Base-by-base conservation (phyloP, 371 early-diverging fungal species). In the Scutellospora calospora region DNA sequence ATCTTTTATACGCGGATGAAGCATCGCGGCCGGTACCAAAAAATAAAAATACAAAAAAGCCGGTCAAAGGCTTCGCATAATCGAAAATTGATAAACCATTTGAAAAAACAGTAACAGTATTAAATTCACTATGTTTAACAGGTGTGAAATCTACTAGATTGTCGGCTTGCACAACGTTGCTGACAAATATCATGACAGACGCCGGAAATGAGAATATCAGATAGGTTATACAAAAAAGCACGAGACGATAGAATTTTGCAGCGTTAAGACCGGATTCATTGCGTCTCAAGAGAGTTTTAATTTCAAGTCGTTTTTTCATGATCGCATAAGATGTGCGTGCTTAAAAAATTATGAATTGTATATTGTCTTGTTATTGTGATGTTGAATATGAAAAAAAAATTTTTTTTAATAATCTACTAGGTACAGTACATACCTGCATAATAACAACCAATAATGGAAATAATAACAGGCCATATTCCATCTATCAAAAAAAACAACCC, bases 11-110 rank as follows among this genome's bases (percentile, higher is more conserved):
- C 0, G 51, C 22, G 11, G 57, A 1, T 5, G 27, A 22, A 3
- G 79, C 79, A 55, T 79, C 79, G 4, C 35, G 69, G 6, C 79
- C 79, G n/a, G 62, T 79, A 12, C 79, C 79, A 62, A 79, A 79
- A n/a, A 79, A 79, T 35, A 79, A 45, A 41, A 79, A 79, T n/a
- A 79, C 25, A 14, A 68, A 22, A 20, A 79, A 54, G 4, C 69
- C 79, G 3, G 69, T 4, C 5, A 79, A 29, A 5, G 79, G 79
- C 55, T 79, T 79, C 0, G 62, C 63, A 41, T 79, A 79, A 41
- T 79, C 79, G 18, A 68, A 4, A n/a, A 79, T 27, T 5, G 51
- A 65, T 52, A 79, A 33, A 18, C 76, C 76, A 5, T 35, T 5
- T 0, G 41, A 8, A 31, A 71, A 5, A 4, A 3, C 3, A 1